A percentile compares a stretch with the other conserved stretches of the same genome.
Conservation (phyloP, 768 basidiomycete species). For the Tricholoma saponaceum region DNA sequence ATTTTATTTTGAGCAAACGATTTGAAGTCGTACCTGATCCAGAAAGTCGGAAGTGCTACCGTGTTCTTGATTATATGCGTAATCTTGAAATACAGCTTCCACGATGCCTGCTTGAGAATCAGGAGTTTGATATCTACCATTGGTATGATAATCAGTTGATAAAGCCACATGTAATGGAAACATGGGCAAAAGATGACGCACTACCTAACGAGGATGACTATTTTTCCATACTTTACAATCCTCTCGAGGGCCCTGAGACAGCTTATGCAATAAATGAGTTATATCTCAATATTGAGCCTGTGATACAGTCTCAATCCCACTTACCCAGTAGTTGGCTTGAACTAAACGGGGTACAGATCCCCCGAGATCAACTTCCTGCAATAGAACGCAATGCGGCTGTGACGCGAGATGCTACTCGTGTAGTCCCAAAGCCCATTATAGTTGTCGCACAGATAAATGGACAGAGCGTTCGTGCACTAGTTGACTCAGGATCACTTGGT, state of each 20-base stretch:
- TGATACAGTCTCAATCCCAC: not conserved
- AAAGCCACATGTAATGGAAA: not conserved
- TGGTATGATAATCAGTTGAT: not conserved
- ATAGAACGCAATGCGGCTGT: not conserved
- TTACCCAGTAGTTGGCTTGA: not conserved
- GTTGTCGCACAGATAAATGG: not conserved
- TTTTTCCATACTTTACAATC: not conserved
- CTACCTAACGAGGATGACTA: slow-evolving; percentile 3
- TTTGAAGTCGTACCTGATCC: not conserved
- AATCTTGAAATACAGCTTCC: not conserved
- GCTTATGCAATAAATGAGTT: not conserved
- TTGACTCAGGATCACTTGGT: not conserved
- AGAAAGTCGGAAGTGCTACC: not conserved
- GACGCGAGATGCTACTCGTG: not conserved
- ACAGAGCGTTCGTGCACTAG: not conserved
- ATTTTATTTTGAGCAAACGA: not conserved
- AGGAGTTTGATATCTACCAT: not conserved
- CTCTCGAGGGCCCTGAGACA: not conserved
- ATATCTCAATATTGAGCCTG: not conserved
- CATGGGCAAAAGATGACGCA: not conserved
- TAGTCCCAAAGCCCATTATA: not conserved
- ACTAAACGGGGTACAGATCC: not conserved
- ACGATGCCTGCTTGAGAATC: not conserved
- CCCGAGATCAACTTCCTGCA: not conserved
- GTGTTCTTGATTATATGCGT: slow-evolving; percentile 1